Evolutionary conservation across 345 rosid genomes (phyloP).

Genomic region (Arabis alpina): DNA sequence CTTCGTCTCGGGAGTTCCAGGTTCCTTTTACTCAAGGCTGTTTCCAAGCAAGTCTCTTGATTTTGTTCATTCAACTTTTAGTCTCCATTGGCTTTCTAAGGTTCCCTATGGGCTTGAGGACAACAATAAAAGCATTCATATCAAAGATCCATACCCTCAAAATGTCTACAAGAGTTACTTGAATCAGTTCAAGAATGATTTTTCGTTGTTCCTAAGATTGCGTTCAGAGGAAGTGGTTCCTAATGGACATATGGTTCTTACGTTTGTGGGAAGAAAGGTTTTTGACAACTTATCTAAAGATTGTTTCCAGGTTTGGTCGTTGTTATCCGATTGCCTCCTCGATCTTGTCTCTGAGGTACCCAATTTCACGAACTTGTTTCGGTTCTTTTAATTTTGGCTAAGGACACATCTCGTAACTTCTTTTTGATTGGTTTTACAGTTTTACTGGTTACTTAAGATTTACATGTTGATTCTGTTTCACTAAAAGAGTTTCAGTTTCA

Average conservation of each 20-base stretch:
- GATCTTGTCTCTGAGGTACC: conserved; percentile 48
- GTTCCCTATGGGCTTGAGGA: conserved; percentile 34
- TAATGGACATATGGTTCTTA: conserved; percentile 48
- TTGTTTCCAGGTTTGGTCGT: conserved; percentile 33
- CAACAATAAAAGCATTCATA: conserved; percentile 33
- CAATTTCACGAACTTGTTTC: no score
- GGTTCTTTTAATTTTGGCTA: no score
- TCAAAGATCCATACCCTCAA: conserved; percentile 38
- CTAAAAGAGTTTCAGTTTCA: no score
- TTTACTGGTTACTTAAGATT: no score
- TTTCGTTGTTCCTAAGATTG: conserved; percentile 41
- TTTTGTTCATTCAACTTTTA: conserved; percentile 46
- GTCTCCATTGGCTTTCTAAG: conserved; percentile 51
- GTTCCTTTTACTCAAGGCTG: conserved; percentile 37
- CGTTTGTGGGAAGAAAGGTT: conserved; percentile 42
- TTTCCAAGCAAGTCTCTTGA: conserved; percentile 42
- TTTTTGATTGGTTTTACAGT: no score
- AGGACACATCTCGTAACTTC: no score
- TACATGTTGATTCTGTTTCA: no score
- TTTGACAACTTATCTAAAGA: conserved; percentile 35
- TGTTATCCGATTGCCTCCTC: conserved; percentile 40
- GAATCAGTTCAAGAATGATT: conserved; percentile 50
- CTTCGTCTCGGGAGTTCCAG: conserved; percentile 47
- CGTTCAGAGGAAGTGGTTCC: conserved; percentile 46
- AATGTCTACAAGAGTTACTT: conserved; percentile 42